Base-by-base conservation (phyloP, 352 stramenopile genomes). In the Phytophthora pini region DNA sequence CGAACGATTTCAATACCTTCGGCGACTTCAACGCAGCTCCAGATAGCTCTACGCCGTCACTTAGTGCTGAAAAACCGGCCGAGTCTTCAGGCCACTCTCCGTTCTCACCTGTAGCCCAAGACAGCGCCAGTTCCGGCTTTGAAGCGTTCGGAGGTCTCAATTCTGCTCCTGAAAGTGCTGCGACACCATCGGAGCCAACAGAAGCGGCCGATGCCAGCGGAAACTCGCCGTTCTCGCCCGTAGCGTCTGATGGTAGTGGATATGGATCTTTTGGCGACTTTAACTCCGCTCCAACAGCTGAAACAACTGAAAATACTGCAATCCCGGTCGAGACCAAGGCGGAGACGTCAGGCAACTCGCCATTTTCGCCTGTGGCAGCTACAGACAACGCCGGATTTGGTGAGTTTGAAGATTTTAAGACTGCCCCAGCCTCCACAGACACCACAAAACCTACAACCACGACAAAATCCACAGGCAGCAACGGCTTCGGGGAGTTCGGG, bases 1-100 rank as follows among this genome's bases (percentile, higher is more conserved):
- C 26, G 22, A 66, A 47, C 31, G 47, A 58, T 55, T 61, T 72
- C 1, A 46, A 60, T 49, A 38, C 45, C 17, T 79, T 82, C 61
- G 56, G 57, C 9, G 74, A 65, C 17, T 76, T 79, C 38, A 75
- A 50, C 40, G 32, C 61, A n/a, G 31, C 64, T 60, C 29, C 67
- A 43, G 38, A 60, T n/a, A 56, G 9, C 13, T 22, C 29, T 24
- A 39, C 51, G 12, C 38, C 55, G 2, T 43, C 49, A 13, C 50
- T 43, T 34, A 32, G 34, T 43, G 17, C 54, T 11, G 54, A 63
- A 4, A 57, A 56, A 5, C 31, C 20, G 11, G 45, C 17, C 3
- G 57, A 60, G 26, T 3, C 40, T 60, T 63, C 43, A 5, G 38
- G 17, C 10, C 59, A 51, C 40, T 61, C 56, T 1, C 44, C 41